A percentile compares a stretch with the other conserved stretches of the same genome.
These are phyloP conservation scores for Lasiodiplodia theobromae DNA, from an alignment of 2,329 filamentous ascomycete species.

Conservation along the genomic window DNA sequence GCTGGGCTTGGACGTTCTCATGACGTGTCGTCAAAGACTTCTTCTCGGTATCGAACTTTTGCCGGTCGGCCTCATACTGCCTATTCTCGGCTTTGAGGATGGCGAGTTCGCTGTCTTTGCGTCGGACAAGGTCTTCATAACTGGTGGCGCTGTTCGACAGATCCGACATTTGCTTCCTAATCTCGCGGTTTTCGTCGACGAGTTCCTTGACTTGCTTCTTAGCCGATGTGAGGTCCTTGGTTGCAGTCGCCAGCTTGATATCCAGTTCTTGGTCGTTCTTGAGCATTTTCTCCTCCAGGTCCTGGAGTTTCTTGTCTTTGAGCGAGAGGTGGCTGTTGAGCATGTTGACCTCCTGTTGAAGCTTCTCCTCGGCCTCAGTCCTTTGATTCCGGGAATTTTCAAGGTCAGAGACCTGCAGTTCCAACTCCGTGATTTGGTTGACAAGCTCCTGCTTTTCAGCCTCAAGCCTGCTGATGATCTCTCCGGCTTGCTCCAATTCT, in stretches of 20 bases:
- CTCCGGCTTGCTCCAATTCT: constrained; percentile 90
- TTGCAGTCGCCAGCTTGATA: constrained; percentile 77
- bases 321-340: constrained; percentile 87
- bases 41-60: constrained; percentile 80
- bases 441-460: constrained; percentile 81
- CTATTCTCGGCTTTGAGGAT: constrained; percentile 85
- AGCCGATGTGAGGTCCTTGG: constrained; percentile 78
- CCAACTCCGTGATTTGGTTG: constrained; percentile 71
- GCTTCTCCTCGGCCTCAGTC: constrained; percentile 75
- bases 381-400: constrained; percentile 74
- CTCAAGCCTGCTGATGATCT: constrained; percentile 85
- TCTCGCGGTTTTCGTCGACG: constrained; percentile 77
- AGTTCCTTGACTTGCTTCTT: constrained; percentile 80
- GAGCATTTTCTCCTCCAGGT: constrained; percentile 83
- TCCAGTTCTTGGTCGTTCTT: constrained; percentile 89
- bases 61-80: constrained; percentile 81
- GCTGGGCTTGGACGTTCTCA: constrained; percentile 75
- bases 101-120: constrained; percentile 91
- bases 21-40: constrained; percentile 75
- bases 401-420: constrained; percentile 73
- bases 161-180: constrained; percentile 85
- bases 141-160: constrained; percentile 91
- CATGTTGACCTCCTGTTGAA: constrained; percentile 87
- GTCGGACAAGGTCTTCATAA: constrained; percentile 91
- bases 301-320: constrained; percentile 88